phyloP scores from a whole-genome alignment of 2,329 filamentous ascomycete species.

The Sporothrix sp. region DNA sequence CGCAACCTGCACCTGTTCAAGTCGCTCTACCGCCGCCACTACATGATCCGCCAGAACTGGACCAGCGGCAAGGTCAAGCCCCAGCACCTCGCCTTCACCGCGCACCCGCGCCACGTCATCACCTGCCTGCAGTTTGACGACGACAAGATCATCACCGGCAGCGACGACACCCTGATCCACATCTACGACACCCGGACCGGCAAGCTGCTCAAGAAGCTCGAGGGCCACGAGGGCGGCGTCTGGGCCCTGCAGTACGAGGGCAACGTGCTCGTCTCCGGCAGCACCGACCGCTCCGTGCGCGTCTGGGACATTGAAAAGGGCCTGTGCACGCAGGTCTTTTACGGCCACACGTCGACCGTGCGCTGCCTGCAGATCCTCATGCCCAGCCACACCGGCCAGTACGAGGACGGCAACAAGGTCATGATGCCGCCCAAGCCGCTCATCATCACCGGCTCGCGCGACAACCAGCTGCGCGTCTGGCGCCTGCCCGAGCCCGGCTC shows the following conservation, averaged over 20 bases:
- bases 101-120: slow-evolving; percentile 91
- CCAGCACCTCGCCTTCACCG: slow-evolving; percentile 88
- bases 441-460: slow-evolving; percentile 93
- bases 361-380: slow-evolving; percentile 91
- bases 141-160: slow-evolving; percentile 95
- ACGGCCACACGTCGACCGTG: slow-evolving; percentile 95
- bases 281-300: slow-evolving; percentile 93
- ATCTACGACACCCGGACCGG: slow-evolving; percentile 97
- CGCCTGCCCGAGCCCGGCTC: slow-evolving; percentile 76
- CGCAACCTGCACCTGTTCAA: slow-evolving; percentile 89
- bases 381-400: slow-evolving; percentile 66
- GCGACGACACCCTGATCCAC: slow-evolving; percentile 94
- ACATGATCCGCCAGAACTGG: slow-evolving; percentile 86
- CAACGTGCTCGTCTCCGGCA: slow-evolving; percentile 89
- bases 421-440: slow-evolving; percentile 92
- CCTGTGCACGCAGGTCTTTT: slow-evolving; percentile 87
- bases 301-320: slow-evolving; percentile 97
- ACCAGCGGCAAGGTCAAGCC: slow-evolving; percentile 78
- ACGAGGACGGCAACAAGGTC: slow-evolving; percentile 60
- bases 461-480: slow-evolving; percentile 92
- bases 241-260: slow-evolving; percentile 97
- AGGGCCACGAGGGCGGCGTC: slow-evolving; percentile 92
- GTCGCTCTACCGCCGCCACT: slow-evolving; percentile 85
- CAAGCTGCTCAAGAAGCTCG: slow-evolving; percentile 68
- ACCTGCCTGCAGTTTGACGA: slow-evolving; percentile 96